phyloP scores from a whole-genome alignment of 768 basidiomycete species.

The Leucocoprinus leucothites region DNA sequence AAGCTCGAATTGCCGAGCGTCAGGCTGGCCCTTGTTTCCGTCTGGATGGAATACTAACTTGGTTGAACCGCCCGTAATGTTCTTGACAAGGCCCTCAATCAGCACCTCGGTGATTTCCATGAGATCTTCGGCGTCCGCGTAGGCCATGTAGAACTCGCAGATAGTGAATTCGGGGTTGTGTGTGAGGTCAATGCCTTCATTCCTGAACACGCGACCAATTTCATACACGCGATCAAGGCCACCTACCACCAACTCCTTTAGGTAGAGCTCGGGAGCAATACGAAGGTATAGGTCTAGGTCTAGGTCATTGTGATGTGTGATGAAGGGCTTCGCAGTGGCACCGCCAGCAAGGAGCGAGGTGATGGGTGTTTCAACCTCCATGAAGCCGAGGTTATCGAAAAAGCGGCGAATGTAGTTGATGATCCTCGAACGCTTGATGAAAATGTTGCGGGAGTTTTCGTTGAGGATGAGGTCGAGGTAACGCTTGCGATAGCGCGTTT shows the following conservation, averaged over 20 bases:
- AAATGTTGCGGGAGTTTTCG: slow-evolving; percentile 83
- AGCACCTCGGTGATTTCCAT: slow-evolving; percentile 96
- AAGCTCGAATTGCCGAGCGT: slow-evolving; percentile 61
- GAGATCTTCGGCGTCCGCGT: slow-evolving; percentile 97
- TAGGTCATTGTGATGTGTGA: slow-evolving; percentile 99
- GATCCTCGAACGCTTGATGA: slow-evolving; percentile 84
- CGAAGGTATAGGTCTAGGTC: slow-evolving; percentile 95
- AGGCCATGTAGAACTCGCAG: slow-evolving; percentile 99
- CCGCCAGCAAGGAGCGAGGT: slow-evolving; percentile 96
- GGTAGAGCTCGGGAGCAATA: slow-evolving; percentile 95
- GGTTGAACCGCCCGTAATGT: slow-evolving; percentile 76
- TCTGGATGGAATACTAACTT: slow-evolving; percentile 88
- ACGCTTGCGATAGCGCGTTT: slow-evolving; percentile 96
- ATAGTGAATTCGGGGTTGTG: slow-evolving; percentile 99
- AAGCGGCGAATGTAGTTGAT: slow-evolving; percentile 92
- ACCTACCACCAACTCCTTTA: slow-evolving; percentile 96
- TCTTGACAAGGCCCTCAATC: slow-evolving; percentile 88
- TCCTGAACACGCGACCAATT: slow-evolving; percentile 96
- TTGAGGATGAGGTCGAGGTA: slow-evolving; percentile 98
- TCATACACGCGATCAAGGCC: slow-evolving; percentile 98
- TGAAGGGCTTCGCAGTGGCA: slow-evolving; percentile 97
- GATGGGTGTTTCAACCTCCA: slow-evolving; percentile 99
- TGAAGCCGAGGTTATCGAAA: slow-evolving; percentile 88
- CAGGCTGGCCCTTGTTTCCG: slow-evolving; percentile 77
- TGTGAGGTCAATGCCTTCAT: slow-evolving; percentile 97